Evolutionary conservation across 2,329 filamentous ascomycete species (phyloP), one percentile per base, ranked within the genome.

Genomic region (Rugonectria rugulosa): DNA sequence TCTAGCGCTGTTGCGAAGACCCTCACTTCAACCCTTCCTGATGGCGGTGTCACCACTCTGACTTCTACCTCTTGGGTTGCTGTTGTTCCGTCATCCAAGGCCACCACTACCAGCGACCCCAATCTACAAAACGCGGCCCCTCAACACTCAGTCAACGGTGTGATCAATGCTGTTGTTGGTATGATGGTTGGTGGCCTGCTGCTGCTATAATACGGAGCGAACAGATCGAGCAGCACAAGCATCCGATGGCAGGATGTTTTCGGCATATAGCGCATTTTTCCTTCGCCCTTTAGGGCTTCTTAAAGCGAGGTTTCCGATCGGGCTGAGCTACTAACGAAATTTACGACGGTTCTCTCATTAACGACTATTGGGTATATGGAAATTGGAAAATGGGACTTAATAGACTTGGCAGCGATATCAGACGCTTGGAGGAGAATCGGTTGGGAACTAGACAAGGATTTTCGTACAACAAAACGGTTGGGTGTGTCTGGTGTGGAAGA

Each of bases 21-120:
- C 0, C 69, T 71, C 56, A 83, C 80, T n/a, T 78, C 77, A 6
- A 81, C 79, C 6, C 67, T 76, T 29, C 62, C 71, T 11, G 70
- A 80, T 43, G 81, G 81, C 21, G 75, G 72, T 26, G 70, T 78
- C 48, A 75, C 75, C 3, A 73, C 77, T 11, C 69, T 82, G 43
- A 82, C 80, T 10, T 75, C 75, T n/a, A 83, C 80, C 2, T 80
- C 79, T 1, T 79, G 73, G 65, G 80, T 83, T 3, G 75, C 72
- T 19, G 76, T 79, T 32, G 71, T 75, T 10, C 75, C 78, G 2
- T 70, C 73, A 1, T 61, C 67, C 19, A 60, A 68, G 24, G 50
- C 70, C 9, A 68, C 69, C n/a, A 57, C 59, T 14, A 59, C 59
- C 53, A 62, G 62, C 49, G 65, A 68, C 34, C 71, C 75, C 29